A percentile compares a stretch with the other conserved stretches of the same genome.
Evolutionary conservation across 2,329 filamentous ascomycete genomes (phyloP).

Genomic region (Helotiales sp.): DNA sequence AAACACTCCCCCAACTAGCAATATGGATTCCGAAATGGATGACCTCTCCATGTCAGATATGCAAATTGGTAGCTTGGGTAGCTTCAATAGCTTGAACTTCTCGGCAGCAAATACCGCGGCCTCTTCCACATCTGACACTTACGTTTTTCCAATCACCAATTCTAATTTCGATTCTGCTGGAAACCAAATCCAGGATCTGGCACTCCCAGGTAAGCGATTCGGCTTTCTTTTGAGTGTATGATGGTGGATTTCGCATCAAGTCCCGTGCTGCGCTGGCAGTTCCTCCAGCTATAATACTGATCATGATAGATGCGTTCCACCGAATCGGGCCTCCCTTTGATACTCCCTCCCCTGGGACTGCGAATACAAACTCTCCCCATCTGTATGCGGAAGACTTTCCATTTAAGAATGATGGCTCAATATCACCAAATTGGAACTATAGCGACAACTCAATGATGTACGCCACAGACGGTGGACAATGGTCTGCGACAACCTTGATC

Average conservation of each 20-base stretch:
- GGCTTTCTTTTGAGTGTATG: neutral
- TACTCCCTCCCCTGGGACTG: constrained; percentile 12
- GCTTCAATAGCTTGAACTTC: constrained; percentile 30
- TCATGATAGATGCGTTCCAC: constrained; percentile 28
- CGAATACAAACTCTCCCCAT: constrained; percentile 22
- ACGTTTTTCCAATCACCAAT: constrained; percentile 29
- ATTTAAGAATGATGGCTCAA: constrained; percentile 25
- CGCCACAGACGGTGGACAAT: constrained; percentile 18
- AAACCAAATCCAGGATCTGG: constrained; percentile 27
- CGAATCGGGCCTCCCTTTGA: constrained; percentile 21
- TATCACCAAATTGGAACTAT: constrained; percentile 15
- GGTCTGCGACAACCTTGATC: constrained; percentile 19
- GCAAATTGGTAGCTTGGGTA: constrained; percentile 35
- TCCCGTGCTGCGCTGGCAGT: neutral
- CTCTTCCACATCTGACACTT: constrained; percentile 36
- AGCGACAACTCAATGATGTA: constrained; percentile 13
- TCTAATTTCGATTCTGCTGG: constrained; percentile 24
- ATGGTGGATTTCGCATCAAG: neutral
- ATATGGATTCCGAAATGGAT: constrained; percentile 27
- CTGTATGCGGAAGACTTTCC: constrained; percentile 22
- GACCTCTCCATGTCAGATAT: constrained; percentile 32
- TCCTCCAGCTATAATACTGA: constrained; percentile 16
- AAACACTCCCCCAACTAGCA: constrained; percentile 13
- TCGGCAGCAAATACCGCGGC: constrained; percentile 30
- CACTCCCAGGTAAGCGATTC: constrained; percentile 28